These are phyloP conservation scores for Boletus barrowsii DNA, from an alignment of 768 basidiomycete species.

Conservation along the genomic window DNA sequence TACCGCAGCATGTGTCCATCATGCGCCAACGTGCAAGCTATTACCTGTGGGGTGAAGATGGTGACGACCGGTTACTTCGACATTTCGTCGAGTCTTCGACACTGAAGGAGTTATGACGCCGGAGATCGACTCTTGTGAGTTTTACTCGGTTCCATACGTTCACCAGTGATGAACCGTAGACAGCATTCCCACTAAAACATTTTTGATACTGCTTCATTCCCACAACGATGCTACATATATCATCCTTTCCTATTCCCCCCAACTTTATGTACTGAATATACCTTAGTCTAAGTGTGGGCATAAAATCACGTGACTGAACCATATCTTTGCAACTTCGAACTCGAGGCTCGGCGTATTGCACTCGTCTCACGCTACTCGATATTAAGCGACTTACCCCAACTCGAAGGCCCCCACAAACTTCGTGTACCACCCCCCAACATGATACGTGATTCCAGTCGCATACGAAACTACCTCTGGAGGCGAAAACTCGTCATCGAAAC, in stretches of 20 bases:
- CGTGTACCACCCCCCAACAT: constrained; percentile 2
- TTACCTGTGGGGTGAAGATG: constrained; percentile 61
- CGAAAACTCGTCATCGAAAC: constrained; percentile 55
- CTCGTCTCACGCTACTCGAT: constrained; percentile 5
- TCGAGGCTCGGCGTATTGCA: too few relatives aligned
- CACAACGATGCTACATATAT: constrained; percentile 12
- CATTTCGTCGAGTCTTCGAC: constrained; percentile 28
- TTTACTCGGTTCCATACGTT: background rate
- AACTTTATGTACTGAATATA: constrained; percentile 16
- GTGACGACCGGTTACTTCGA: constrained; percentile 32
- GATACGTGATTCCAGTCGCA: constrained; percentile 16
- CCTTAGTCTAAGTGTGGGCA: background rate
- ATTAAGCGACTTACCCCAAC: background rate
- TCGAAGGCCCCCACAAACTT: background rate
- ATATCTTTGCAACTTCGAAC: background rate
- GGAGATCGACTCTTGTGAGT: constrained; percentile 12
- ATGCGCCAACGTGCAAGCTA: constrained; percentile 56
- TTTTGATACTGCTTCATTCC: constrained; percentile 1
- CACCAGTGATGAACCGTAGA: constrained; percentile 5
- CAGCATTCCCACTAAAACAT: constrained; percentile 4
- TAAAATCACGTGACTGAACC: background rate
- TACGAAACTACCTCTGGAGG: constrained; percentile 45
- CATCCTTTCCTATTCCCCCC: constrained; percentile 9
- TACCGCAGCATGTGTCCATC: constrained; percentile 56
- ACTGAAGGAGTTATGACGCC: constrained; percentile 28